Evolutionary conservation across 306 rosid genomes (phyloP).

Genomic region (Cucurbita ficifolia): DNA sequence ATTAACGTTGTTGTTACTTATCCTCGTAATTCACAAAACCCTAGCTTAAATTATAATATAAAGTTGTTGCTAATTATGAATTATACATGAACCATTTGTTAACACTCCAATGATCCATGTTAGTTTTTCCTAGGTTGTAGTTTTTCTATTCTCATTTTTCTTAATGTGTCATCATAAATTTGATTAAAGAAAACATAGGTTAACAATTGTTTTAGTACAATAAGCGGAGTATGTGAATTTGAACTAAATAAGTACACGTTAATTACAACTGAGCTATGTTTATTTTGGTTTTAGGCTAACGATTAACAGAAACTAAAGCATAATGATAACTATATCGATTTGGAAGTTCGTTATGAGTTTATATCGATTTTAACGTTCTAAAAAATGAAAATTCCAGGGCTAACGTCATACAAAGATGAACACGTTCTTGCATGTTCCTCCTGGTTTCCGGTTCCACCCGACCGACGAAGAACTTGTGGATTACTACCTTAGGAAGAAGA

Average conservation of each 20-base stretch:
- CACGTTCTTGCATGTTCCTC: constrained; percentile 63
- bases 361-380: background rate
- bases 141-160: background rate
- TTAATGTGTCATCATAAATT: background rate
- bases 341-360: too few relatives aligned
- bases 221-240: background rate
- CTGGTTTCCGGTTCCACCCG: constrained; percentile 93
- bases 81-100: background rate
- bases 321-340: too few relatives aligned
- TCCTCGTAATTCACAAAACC: background rate
- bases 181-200: background rate
- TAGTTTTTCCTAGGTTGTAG: background rate
- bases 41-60: background rate
- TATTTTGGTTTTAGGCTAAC: too few relatives aligned
- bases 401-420: background rate
- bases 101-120: background rate
- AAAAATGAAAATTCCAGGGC: background rate
- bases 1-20: background rate
- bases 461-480: constrained; percentile 96
- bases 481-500: constrained; percentile 76
- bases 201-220: background rate
- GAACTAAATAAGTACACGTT: too few relatives aligned
- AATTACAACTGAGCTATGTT: too few relatives aligned
- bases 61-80: background rate
- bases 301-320: too few relatives aligned